Evolutionary conservation across 371 early-diverging fungal species (phyloP), one percentile per base, ranked within the genome.

Genomic region (Amoeboaphelidium protococcarum): DNA sequence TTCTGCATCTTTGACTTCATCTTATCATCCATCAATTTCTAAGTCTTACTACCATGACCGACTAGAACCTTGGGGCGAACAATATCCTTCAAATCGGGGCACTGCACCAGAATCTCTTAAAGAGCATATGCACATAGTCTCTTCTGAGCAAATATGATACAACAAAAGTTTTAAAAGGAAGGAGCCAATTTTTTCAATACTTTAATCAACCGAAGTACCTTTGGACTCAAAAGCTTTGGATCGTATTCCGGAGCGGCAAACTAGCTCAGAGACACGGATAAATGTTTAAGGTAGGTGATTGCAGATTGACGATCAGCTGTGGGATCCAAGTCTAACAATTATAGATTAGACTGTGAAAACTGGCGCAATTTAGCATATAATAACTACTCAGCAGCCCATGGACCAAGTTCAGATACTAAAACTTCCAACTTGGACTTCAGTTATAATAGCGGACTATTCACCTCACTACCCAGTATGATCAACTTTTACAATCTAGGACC

Each of bases 141-240:
- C 24, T 76, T 67, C 48, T 74, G 65, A 2, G 77, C 77, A 57
- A 90, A 90, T 21, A 85, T 64, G 41, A 90, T 86, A 13, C 81
- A 82, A 47, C 86, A 78, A 54, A 86, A 78, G 1, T 68, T 60
- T 0, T 57, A 49, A 0, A 56, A 45, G 1, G 51, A 25, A 16
- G 41, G 21, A 1, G 52, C 26, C 51, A 63, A 58, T 42, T 65
- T 44, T 24, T 59, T 23, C 46, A 80, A 53, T 20, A 70, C 47
- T n/a, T 62, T 54, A 23, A 83, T 48, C 13, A 84, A 59, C 23
- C 58, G 56, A 12, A 57, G 54, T 1, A 78, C 68, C 49, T 78
- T 78, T 13, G 73, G 70, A 0, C 76, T 59, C 41, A 81, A 66
- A 2, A 51, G 16, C 12, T 25, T 37, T 0, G 25, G 47, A 26